Conservation (phyloP, 2,329 filamentous ascomycete species). For the Sclerotinia minor region DNA sequence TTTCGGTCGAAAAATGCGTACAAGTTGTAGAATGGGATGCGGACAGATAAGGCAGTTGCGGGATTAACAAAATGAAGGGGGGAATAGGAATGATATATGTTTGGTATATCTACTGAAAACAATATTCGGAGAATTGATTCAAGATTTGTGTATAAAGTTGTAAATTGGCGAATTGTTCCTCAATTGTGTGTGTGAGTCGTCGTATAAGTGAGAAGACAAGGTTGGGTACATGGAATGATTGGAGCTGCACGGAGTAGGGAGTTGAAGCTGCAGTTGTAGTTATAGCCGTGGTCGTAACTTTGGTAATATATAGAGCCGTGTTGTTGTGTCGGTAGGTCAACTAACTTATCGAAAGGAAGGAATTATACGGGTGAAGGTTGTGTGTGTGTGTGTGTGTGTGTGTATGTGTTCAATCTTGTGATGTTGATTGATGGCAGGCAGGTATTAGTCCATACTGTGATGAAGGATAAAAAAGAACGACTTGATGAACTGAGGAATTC, state of each 20-base stretch:
- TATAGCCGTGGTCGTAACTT: not conserved
- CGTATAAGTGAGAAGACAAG: not conserved
- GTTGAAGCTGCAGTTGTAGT: not conserved
- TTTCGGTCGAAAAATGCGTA: not conserved
- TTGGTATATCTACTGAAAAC: not conserved
- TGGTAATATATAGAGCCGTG: not conserved
- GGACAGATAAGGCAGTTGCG: not conserved
- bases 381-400: too few relatives aligned
- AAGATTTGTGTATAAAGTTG: constrained; percentile 3
- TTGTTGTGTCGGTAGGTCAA: not conserved
- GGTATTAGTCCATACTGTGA: not conserved
- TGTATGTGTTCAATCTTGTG: too few relatives aligned
- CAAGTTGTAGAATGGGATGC: not conserved
- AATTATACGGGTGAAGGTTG: not conserved
- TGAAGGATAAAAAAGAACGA: not conserved
- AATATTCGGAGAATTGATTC: constrained; percentile 15
- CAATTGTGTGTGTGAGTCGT: not conserved
- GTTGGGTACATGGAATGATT: not conserved
- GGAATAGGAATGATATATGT: not conserved
- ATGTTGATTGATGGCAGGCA: not conserved
- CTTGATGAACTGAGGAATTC: not conserved
- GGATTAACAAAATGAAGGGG: not conserved
- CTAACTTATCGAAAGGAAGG: not conserved
- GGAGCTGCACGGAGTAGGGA: not conserved
- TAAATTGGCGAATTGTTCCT: not conserved